phyloP scores from a whole-genome alignment of 1,284 basidiomycete genomes.

The Boletus albobrunnescens region DNA sequence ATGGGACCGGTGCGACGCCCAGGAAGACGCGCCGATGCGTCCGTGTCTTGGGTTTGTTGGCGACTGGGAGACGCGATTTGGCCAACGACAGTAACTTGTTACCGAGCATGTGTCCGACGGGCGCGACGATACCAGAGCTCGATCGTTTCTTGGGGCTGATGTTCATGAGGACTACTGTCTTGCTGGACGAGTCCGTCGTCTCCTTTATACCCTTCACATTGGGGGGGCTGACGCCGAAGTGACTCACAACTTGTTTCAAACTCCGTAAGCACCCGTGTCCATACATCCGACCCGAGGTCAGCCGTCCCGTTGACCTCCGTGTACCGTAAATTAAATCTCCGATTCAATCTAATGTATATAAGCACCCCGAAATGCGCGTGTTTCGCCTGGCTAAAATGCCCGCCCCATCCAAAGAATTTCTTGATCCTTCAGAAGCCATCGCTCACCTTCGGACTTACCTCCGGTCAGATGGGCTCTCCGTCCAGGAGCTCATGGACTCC shows the following conservation, averaged over 20 bases:
- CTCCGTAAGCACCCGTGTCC: too few species aligned
- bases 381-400: slow-evolving; percentile 34
- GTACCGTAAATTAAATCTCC: slow-evolving; percentile 7
- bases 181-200: too few species aligned
- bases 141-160: slow-evolving; percentile 13
- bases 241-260: background rate
- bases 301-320: background rate
- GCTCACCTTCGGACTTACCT: slow-evolving; percentile 72
- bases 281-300: too few species aligned
- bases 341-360: slow-evolving; percentile 18
- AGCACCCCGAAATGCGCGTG: background rate
- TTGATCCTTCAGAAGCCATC: slow-evolving; percentile 66
- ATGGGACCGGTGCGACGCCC: slow-evolving; percentile 21
- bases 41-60: slow-evolving; percentile 18
- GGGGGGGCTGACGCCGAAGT: background rate
- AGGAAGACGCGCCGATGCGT: slow-evolving; percentile 12
- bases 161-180: slow-evolving; percentile 5
- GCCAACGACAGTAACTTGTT: slow-evolving; percentile 20
- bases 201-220: background rate
- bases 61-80: slow-evolving; percentile 21
- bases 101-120: slow-evolving; percentile 15
- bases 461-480: slow-evolving; percentile 81
- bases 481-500: slow-evolving; percentile 89
- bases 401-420: slow-evolving; percentile 35
- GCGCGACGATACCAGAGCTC: slow-evolving; percentile 9